Evolutionary conservation across 345 rosid species (phyloP).

Genomic region (Durio zibethinus): DNA sequence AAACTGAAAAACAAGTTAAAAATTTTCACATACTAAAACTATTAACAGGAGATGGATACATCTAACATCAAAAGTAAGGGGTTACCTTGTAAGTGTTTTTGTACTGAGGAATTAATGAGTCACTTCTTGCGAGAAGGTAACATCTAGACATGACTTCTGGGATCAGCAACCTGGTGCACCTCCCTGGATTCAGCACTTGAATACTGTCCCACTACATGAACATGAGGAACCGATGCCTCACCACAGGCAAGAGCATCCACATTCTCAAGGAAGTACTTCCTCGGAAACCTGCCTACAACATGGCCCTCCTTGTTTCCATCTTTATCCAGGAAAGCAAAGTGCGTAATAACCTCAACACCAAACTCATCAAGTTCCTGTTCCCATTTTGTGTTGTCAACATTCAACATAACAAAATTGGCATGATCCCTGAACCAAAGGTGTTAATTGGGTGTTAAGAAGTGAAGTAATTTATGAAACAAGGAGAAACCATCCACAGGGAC

Average conservation of each 20-base stretch:
- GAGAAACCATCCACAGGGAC: background rate
- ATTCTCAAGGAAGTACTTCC: conserved; percentile 71
- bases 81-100: background rate
- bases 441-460: background rate
- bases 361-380: conserved; percentile 96
- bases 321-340: conserved; percentile 78
- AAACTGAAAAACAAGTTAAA: background rate
- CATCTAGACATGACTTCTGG: conserved; percentile 81
- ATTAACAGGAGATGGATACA: background rate
- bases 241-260: conserved; percentile 79
- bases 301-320: conserved; percentile 93
- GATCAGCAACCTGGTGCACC: conserved; percentile 69
- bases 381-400: conserved; percentile 96
- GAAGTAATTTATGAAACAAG: background rate
- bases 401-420: conserved; percentile 95
- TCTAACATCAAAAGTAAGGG: background rate
- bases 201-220: conserved; percentile 80
- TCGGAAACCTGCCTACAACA: conserved; percentile 87
- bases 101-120: background rate
- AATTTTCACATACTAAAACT: background rate
- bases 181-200: conserved; percentile 67
- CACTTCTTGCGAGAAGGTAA: background rate
- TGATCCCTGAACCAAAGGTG: conserved; percentile 48
- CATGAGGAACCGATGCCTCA: conserved; percentile 70
- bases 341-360: conserved; percentile 97